Conservation (phyloP, 1,139 yeast genomes). For the Blastobotrys arbuscula region DNA sequence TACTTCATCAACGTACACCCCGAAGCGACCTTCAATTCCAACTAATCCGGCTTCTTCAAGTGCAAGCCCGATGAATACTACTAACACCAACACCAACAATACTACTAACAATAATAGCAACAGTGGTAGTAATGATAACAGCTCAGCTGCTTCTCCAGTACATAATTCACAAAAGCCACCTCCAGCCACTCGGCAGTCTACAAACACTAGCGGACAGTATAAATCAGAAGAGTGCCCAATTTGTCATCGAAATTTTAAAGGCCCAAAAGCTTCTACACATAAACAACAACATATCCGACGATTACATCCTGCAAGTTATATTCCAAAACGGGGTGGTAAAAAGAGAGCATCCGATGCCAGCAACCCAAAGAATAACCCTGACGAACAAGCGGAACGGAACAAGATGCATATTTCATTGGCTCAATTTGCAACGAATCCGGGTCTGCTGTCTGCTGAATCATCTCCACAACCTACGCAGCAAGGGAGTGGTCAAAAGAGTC, state of each 20-base stretch:
- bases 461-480: neutral
- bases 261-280: constrained; percentile 44
- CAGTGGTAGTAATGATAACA: neutral
- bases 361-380: neutral
- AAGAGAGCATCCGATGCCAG: constrained; percentile 22
- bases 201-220: constrained; percentile 21
- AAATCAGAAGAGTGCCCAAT: constrained; percentile 38
- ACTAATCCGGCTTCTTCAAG: neutral
- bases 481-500: too few relatives aligned
- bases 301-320: constrained; percentile 41
- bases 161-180: constrained; percentile 11
- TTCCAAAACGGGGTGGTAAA: constrained; percentile 42
- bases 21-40: neutral
- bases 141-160: neutral
- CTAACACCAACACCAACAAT: neutral
- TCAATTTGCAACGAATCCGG: constrained; percentile 14
- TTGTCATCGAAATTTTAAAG: constrained; percentile 41
- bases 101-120: neutral
- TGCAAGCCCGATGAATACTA: neutral
- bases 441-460: neutral
- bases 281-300: constrained; percentile 44
- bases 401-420: constrained; percentile 9
- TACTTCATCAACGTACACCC: neutral
- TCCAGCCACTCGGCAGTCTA: constrained; percentile 17
- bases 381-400: neutral